phyloP scores from a whole-genome alignment of 1,284 basidiomycete species.

The Tilletia walkeri region DNA sequence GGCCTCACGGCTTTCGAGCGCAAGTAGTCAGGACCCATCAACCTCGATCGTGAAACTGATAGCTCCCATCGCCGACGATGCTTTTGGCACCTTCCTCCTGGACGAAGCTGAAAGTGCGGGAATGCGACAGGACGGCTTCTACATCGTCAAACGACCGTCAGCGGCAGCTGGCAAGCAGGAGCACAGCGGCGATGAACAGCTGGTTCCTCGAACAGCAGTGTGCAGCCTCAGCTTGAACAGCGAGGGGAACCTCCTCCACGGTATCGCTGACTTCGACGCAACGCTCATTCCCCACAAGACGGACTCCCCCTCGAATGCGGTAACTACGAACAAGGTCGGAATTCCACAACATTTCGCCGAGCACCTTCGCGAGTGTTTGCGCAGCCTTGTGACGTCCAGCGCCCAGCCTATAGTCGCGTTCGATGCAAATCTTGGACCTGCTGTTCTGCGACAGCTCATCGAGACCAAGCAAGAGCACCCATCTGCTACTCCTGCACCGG shows the following conservation, averaged over 20 bases:
- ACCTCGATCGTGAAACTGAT: conserved; percentile 53
- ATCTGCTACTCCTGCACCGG: neutral
- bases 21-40: conserved; percentile 24
- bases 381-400: neutral
- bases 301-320: too few species aligned
- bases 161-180: neutral
- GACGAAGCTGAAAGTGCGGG: conserved; percentile 65
- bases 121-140: conserved; percentile 79
- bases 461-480: too few species aligned
- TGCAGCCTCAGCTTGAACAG: conserved; percentile 80
- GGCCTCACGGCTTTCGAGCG: conserved; percentile 66
- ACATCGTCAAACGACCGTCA: conserved; percentile 45
- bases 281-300: neutral
- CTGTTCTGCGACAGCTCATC: conserved; percentile 42
- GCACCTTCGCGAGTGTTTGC: neutral
- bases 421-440: conserved; percentile 74
- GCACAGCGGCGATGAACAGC: neutral
- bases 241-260: conserved; percentile 71
- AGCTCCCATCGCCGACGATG: conserved; percentile 56
- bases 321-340: too few species aligned
- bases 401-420: conserved; percentile 65
- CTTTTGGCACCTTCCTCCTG: conserved; percentile 60
- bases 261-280: conserved; percentile 82
- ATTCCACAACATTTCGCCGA: too few species aligned
- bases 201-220: conserved; percentile 60